Evolutionary conservation across 2,329 filamentous ascomycete genomes (phyloP), one percentile per base, ranked within the genome.

Genomic region (Chrysoporthe puriensis): DNA sequence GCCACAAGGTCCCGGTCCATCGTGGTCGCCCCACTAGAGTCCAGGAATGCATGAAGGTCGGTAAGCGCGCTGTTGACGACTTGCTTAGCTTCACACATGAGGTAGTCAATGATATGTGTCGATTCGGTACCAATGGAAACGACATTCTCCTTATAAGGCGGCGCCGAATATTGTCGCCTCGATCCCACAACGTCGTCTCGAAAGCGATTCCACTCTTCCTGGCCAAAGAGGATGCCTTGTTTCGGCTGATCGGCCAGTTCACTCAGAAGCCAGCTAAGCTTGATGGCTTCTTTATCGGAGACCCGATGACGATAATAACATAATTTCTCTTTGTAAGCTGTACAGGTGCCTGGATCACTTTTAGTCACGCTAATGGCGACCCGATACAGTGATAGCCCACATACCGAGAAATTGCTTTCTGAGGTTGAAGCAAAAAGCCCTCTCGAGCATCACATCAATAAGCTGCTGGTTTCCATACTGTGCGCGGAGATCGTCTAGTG

Each of bases 291-390:
- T 0, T 75, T 63, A 9, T 83, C 76, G 6, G 76, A 76, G 52
- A 90, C 86, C 0, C 77, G 81, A 40, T 85, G 83, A 11, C 84
- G 81, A 18, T 84, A 81, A 70, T 94, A 93, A 43, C 86, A 87
- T 0, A 89, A 77, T 6, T 79, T 82, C 60, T 92, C 88, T 69
- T 91, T 90, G 74, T 84, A 88, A 3, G 81, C 83, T 0, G 91
- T 94, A 67, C 86, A 89, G 0, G 80, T 14, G 14, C 63, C 63
- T 65, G 32, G 14, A 4, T 26, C 26, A 26, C 5, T 21, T 5
- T 7, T 2, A 6, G 8, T 43, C 13, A 40, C n/a, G 13, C 18
- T 4, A 43, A 4, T 26, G 8, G 14, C 1, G 36, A 40, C 36
- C 36, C 6, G 36, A 40, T 40, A 9, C 36, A 9, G 36, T 5